phyloP scores from a whole-genome alignment of 208 protist genomes.

The Crithidia expoeki region DNA sequence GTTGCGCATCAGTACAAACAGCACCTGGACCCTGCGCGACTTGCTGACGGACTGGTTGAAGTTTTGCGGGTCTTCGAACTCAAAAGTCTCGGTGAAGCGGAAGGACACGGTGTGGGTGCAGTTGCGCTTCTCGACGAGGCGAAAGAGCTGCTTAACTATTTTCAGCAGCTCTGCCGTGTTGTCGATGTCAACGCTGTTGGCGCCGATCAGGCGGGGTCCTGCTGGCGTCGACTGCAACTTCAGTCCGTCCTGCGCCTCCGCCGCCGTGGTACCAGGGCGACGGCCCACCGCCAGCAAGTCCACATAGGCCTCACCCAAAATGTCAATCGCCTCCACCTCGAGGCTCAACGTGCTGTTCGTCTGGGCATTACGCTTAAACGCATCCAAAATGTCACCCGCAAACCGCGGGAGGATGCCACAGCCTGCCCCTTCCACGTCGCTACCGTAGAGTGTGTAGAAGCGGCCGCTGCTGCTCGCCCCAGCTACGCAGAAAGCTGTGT shows the following conservation, averaged over 20 bases:
- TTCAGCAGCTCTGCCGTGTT: constrained; percentile 39
- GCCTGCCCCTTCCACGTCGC: constrained; percentile 43
- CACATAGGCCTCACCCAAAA: constrained; percentile 70
- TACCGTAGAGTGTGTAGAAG: constrained; percentile 80
- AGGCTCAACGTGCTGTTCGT: constrained; percentile 59
- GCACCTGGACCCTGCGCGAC: constrained; percentile 71
- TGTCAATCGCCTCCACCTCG: constrained; percentile 79
- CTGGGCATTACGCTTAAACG: constrained; percentile 61
- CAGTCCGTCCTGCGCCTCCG: constrained; percentile 27
- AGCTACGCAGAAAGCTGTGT: constrained; percentile 73
- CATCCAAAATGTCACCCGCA: constrained; percentile 71
- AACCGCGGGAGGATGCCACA: constrained; percentile 82
- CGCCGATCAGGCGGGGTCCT: constrained; percentile 63
- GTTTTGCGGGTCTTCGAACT: constrained; percentile 82
- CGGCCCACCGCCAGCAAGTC: constrained; percentile 56
- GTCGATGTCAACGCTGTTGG: constrained; percentile 44
- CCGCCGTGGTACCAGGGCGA: background rate
- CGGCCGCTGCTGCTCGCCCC: constrained; percentile 66
- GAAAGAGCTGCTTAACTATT: constrained; percentile 55
- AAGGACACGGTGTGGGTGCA: constrained; percentile 72
- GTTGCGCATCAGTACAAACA: constrained; percentile 79
- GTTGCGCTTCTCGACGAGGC: constrained; percentile 63
- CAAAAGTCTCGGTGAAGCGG: constrained; percentile 84
- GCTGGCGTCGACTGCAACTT: constrained; percentile 55
- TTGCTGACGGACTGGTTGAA: constrained; percentile 69